A percentile compares a stretch with the other conserved stretches of the same genome.
phyloP scores from a whole-genome alignment of 2,329 filamentous ascomycete species.

The Pestalotiopsis sp. region DNA sequence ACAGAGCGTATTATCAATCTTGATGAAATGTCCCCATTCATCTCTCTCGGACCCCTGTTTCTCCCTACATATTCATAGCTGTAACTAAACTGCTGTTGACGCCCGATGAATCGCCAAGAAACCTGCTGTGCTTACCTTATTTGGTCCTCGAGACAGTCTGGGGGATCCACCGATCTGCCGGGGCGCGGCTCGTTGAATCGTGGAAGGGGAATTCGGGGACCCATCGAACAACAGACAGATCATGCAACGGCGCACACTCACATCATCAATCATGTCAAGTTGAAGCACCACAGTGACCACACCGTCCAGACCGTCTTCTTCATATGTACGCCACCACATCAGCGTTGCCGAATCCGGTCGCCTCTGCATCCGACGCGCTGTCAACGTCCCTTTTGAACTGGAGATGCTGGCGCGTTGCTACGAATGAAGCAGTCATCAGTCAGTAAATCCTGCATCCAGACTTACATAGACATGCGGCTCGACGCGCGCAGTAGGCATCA shows the following conservation, averaged over 20 bases:
- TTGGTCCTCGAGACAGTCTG: neutral
- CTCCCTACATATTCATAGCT: neutral
- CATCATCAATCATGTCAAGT: neutral
- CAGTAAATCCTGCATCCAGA: neutral
- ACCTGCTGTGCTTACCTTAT: neutral
- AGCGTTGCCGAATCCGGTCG: neutral
- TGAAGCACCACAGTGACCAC: too few relatives aligned
- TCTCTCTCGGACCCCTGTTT: neutral
- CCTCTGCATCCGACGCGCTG: neutral
- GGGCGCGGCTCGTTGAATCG: neutral
- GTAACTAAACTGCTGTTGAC: neutral
- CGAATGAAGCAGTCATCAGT: neutral
- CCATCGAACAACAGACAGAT: neutral
- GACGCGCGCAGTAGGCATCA: neutral
- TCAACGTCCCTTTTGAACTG: neutral
- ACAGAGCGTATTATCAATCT: neutral
- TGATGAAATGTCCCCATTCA: neutral
- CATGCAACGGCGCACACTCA: neutral
- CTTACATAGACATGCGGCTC: neutral
- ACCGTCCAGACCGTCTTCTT: too few relatives aligned
- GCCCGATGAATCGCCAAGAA: neutral
- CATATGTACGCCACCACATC: too few relatives aligned
- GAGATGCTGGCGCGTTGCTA: neutral
- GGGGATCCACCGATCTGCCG: neutral
- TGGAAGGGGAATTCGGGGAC: neutral